Percentiles rank a stretch among this genome's conserved stretches.
phyloP scores from a whole-genome alignment of 2,329 filamentous ascomycete species.

The Emydomyces testavorans region DNA sequence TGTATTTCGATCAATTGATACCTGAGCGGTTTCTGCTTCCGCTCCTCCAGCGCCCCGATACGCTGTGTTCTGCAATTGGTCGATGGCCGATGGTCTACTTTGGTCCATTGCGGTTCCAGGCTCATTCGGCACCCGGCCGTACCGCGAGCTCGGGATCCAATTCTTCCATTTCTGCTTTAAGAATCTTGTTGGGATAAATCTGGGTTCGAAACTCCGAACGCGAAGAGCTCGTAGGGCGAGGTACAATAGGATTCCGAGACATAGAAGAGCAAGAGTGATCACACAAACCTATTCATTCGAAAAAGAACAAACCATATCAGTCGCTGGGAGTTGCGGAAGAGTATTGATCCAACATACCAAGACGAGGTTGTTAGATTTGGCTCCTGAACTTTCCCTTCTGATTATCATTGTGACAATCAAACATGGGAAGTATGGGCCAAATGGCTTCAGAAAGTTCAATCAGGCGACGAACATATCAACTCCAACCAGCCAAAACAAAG shows the following conservation, averaged over 20 bases:
- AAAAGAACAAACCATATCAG: background rate
- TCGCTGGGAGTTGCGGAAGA: background rate
- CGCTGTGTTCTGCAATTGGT: constrained; percentile 18
- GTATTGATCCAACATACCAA: background rate
- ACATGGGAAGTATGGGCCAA: background rate
- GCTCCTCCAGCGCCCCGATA: constrained; percentile 3
- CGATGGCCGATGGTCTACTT: constrained; percentile 9
- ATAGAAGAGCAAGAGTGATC: constrained; percentile 25
- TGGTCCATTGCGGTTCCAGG: constrained; percentile 9
- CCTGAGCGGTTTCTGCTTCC: background rate
- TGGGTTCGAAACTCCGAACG: constrained; percentile 35
- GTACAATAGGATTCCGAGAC: constrained; percentile 24
- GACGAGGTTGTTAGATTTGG: background rate
- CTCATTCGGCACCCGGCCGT: constrained; percentile 30
- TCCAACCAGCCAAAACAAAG: background rate
- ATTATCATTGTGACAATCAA: constrained; percentile 1
- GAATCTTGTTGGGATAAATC: constrained; percentile 41
- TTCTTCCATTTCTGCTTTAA: constrained; percentile 43
- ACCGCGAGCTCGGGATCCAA: constrained; percentile 37
- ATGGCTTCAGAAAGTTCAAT: background rate
- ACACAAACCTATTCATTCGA: background rate
- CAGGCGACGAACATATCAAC: background rate
- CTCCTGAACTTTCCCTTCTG: background rate
- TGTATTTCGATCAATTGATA: constrained; percentile 62
- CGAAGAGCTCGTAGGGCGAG: constrained; percentile 35